Percentiles rank a stretch among this genome's conserved stretches.
These are phyloP conservation scores for Aegilops bicornis DNA, from an alignment of 176 grass and related monocot species.

Conservation along the genomic window DNA sequence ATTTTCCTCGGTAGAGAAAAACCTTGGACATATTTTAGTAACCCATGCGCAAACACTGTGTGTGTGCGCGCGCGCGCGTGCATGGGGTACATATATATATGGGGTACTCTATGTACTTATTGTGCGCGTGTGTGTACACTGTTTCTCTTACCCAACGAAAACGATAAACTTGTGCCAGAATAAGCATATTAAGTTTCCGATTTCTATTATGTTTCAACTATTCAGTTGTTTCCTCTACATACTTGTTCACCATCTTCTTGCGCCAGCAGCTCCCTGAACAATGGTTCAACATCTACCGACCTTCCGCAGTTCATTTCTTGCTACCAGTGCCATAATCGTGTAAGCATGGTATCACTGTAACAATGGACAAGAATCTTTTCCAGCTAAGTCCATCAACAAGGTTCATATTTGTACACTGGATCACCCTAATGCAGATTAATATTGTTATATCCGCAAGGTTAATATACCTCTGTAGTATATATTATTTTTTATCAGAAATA, in stretches of 20 bases:
- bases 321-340: background rate
- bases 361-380: constrained; percentile 4
- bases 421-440: background rate
- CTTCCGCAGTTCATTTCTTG: background rate
- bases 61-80: too few relatives aligned
- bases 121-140: background rate
- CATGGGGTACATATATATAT: too few relatives aligned
- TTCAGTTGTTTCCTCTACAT: background rate
- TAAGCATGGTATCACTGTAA: constrained; percentile 4
- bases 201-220: background rate
- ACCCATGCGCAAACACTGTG: background rate
- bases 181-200: background rate
- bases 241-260: background rate
- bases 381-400: background rate
- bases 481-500: background rate
- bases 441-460: background rate
- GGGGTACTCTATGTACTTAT: too few relatives aligned
- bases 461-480: too few relatives aligned
- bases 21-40: background rate
- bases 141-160: background rate
- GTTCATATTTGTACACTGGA: background rate
- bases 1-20: background rate
- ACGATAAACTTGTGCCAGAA: background rate
- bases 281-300: background rate
- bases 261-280: background rate